Evolutionary conservation across 345 rosid species (phyloP).

Genomic region (Iberis pinnata): DNA sequence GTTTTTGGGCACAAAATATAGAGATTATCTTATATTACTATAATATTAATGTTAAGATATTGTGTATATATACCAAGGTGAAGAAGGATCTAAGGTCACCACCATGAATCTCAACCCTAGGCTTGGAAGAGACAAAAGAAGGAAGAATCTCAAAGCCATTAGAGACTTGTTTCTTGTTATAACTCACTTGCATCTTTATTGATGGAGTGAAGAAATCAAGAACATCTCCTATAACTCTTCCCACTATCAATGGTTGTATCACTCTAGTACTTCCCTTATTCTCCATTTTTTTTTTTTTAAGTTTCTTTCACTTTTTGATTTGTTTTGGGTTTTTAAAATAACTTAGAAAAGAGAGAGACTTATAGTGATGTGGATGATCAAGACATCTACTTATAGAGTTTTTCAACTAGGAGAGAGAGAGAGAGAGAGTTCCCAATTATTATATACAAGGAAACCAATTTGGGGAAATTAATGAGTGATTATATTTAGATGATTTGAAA

Average conservation of each 20-base stretch:
- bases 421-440: too few species aligned
- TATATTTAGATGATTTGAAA: too few species aligned
- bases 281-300: conserved; percentile 15
- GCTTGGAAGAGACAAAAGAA: conserved; percentile 10
- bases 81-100: conserved; percentile 57
- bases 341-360: too few species aligned
- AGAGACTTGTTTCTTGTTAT: conserved; percentile 29
- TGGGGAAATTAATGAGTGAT: too few species aligned
- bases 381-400: conserved; percentile 24
- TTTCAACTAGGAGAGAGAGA: not conserved
- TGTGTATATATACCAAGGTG: conserved; percentile 43
- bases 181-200: conserved; percentile 40
- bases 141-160: not conserved
- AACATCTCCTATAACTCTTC: conserved; percentile 32
- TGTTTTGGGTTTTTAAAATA: too few species aligned
- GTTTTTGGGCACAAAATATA: too few species aligned
- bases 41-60: not conserved
- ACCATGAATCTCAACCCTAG: conserved; percentile 48
- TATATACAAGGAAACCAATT: too few species aligned
- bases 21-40: not conserved
- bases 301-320: too few species aligned
- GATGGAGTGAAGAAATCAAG: conserved; percentile 39
- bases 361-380: conserved; percentile 20
- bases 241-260: conserved; percentile 42
- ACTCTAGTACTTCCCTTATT: conserved; percentile 24